These are phyloP conservation scores for Arthroderma sp. DNA, from an alignment of 2,329 filamentous ascomycete species.

Conservation along the genomic window DNA sequence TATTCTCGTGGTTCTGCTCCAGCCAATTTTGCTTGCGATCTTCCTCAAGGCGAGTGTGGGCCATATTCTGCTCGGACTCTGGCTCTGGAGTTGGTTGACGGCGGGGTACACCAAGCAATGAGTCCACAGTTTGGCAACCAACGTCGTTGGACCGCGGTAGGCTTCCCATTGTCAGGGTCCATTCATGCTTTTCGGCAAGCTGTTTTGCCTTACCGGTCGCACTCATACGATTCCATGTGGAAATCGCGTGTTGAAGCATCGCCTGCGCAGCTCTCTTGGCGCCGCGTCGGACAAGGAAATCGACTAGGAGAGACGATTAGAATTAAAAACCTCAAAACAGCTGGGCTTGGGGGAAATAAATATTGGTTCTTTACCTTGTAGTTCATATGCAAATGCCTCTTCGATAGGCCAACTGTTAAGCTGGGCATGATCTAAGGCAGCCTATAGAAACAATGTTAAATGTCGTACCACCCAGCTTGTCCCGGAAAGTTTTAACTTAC, in stretches of 20 bases:
- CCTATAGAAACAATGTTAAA: slow-evolving; percentile 32
- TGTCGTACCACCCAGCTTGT: neutral
- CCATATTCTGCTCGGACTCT: slow-evolving; percentile 17
- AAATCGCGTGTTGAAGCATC: slow-evolving; percentile 45
- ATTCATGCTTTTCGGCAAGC: slow-evolving; percentile 46
- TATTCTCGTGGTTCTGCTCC: slow-evolving; percentile 27
- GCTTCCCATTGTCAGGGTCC: slow-evolving; percentile 43
- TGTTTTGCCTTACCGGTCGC: slow-evolving; percentile 47
- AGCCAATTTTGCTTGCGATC: slow-evolving; percentile 31
- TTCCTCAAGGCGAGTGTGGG: slow-evolving; percentile 23
- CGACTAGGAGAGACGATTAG: slow-evolving; percentile 35
- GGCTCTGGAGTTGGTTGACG: slow-evolving; percentile 7
- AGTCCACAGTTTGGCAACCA: slow-evolving; percentile 43
- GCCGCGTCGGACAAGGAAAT: slow-evolving; percentile 44
- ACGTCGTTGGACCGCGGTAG: slow-evolving; percentile 40
- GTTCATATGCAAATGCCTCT: slow-evolving; percentile 46
- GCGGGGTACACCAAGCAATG: slow-evolving; percentile 29
- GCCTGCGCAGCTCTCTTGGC: slow-evolving; percentile 46
- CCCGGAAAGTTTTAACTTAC: slow-evolving; percentile 10
- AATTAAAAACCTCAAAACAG: neutral
- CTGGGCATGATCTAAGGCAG: slow-evolving; percentile 48
- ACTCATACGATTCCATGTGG: slow-evolving; percentile 45
- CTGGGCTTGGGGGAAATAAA: neutral
- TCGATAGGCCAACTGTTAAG: slow-evolving; percentile 45
- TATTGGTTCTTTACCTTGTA: slow-evolving; percentile 35